Evolutionary conservation across 169 alveolate species (phyloP).

Genomic region (Eimeria sp.): DNA sequence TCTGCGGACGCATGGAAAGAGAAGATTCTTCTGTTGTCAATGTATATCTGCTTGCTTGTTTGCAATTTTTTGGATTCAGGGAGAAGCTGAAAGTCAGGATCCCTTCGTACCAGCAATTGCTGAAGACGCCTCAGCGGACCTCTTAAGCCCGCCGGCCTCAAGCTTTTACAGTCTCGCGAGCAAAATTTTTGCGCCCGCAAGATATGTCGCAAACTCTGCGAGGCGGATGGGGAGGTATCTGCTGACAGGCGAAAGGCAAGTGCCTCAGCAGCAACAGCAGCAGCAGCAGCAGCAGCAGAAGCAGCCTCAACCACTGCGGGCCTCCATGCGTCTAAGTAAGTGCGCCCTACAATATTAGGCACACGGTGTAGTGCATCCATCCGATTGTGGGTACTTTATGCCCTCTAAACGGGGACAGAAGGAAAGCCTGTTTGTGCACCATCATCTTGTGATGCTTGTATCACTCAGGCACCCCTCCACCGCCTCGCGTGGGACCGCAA

Average conservation of each 20-base stretch:
- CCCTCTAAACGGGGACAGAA: background rate
- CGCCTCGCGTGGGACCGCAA: background rate
- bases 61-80: too few relatives aligned
- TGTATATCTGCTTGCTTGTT: too few relatives aligned
- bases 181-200: background rate
- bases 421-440: too few relatives aligned
- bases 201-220: background rate
- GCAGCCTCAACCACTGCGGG: background rate
- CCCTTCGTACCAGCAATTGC: background rate
- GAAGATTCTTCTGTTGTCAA: too few relatives aligned
- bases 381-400: too few relatives aligned
- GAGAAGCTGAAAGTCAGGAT: too few relatives aligned
- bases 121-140: background rate
- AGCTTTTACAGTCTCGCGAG: background rate
- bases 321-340: background rate
- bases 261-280: background rate
- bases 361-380: too few relatives aligned
- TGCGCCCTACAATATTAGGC: background rate
- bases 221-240: background rate
- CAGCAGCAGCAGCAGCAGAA: background rate
- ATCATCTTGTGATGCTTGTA: background rate
- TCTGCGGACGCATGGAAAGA: too few relatives aligned
- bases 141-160: background rate
- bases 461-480: background rate
- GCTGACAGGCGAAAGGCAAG: background rate